Evolutionary conservation across 768 basidiomycete species (phyloP), one percentile per base, ranked within the genome.

Genomic region (Boletus rubroflammeus): DNA sequence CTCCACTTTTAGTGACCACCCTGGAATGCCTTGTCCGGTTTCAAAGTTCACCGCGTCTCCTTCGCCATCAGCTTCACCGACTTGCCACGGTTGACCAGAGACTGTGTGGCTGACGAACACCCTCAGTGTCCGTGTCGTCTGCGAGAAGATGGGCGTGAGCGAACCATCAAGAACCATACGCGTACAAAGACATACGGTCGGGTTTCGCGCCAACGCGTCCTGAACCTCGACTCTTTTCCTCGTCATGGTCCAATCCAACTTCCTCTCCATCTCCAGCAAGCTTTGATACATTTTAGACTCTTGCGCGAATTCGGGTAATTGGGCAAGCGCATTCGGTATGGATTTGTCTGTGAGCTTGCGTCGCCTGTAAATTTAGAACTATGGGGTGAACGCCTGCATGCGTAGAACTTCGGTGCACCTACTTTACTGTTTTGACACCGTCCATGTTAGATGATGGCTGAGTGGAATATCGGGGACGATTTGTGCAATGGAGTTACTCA

Each of bases 201-300:
- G 83, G 32, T 81, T 84, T 54, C 86, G 80, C 21, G 81, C 80
- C 43, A 95, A 67, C n/a, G 92, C 84, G 66, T 98, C 94, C 65
- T 93, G 90, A 31, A 98, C 85, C 67, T 98, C 94, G 10, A 87
- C 87, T 61, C 81, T 84, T 72, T 96, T 96, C 67, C 95, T 78
- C 67, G 84, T 85, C 78, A 95, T 88, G 4, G 93, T 95, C 95
- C 95, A 97, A 70, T 98, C 94, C 15, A 98, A 75, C 67, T 88
- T 90, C 54, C 89, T 81, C 68, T 97, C 94, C 84, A 91, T 91
- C 59, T 89, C 86, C 26, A 94, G 70, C 38, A 97, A 75, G 62
- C 90, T 85, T 55, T 86, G 83, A 71, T 96, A 97, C 81, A 95
- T 90, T 54, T 75, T 77, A 23, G 91, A 91, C 67, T 96, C 93